These are phyloP conservation scores for Thraustochytrium sp. DNA, from an alignment of 352 stramenopile species.

Conservation along the genomic window DNA sequence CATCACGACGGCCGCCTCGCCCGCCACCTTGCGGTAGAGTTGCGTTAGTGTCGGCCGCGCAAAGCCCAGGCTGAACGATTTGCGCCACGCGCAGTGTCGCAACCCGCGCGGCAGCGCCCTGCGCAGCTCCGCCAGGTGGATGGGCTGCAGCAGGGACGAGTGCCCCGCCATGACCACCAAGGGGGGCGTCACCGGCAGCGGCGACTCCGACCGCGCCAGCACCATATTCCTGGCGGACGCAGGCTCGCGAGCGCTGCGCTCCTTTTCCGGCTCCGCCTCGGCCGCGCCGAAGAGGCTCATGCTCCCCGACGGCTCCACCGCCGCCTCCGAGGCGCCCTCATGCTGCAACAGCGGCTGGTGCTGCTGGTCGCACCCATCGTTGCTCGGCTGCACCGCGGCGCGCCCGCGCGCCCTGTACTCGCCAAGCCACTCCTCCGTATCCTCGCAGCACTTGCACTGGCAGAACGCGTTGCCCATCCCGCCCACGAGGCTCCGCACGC, in stretches of 20 bases:
- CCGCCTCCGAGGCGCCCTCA: no score
- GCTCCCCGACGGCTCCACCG: no score
- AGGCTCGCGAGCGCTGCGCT: background rate
- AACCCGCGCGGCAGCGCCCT: background rate
- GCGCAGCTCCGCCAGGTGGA: background rate
- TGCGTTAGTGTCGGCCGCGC: background rate
- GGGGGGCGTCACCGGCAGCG: constrained; percentile 10
- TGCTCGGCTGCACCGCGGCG: background rate
- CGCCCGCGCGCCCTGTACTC: background rate
- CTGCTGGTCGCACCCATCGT: no score
- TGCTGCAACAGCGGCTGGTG: no score
- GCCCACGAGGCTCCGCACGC: no score
- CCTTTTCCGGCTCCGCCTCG: background rate
- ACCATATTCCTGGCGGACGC: background rate
- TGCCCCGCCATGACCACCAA: background rate
- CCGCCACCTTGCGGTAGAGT: background rate
- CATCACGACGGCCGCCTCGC: background rate
- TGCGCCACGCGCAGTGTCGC: background rate
- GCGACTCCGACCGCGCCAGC: background rate
- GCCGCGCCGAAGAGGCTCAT: no score
- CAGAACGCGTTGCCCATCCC: background rate
- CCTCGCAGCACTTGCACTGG: constrained; percentile 22
- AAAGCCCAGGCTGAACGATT: background rate
- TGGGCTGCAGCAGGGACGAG: background rate
- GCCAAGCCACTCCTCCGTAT: background rate